Conservation (phyloP, 768 basidiomycete species). For the Suillus discolor region DNA sequence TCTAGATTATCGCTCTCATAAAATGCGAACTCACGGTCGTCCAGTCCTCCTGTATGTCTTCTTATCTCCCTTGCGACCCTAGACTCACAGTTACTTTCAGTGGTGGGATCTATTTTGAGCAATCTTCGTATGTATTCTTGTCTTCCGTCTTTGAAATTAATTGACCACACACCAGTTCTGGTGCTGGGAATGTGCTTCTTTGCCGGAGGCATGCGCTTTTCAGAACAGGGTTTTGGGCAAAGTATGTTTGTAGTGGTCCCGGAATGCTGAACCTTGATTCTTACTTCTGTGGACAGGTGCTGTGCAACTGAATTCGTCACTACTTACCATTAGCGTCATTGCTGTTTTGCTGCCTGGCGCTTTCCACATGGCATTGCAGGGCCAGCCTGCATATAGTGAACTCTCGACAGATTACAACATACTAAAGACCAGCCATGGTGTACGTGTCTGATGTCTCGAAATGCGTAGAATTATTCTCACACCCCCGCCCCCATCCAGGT, state of each 20-base stretch:
- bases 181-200: constrained; percentile 88
- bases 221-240: constrained; percentile 76
- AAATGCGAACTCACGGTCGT: constrained; percentile 83
- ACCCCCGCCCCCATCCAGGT: constrained; percentile 45
- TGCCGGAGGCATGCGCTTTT: constrained; percentile 74
- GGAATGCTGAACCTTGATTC: background rate
- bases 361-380: constrained; percentile 62
- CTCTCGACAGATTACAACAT: constrained; percentile 46
- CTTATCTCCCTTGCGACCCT: background rate
- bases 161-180: constrained; percentile 52
- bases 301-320: constrained; percentile 71
- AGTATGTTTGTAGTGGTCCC: constrained; percentile 44
- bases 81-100: constrained; percentile 36
- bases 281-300: constrained; percentile 49
- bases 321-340: constrained; percentile 76
- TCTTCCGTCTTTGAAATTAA: background rate
- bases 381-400: constrained; percentile 18
- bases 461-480: constrained; percentile 11
- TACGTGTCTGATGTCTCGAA: constrained; percentile 35
- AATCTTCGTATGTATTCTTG: constrained; percentile 55
- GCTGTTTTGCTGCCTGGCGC: constrained; percentile 80
- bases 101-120: constrained; percentile 82
- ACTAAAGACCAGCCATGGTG: constrained; percentile 76
- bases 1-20: constrained; percentile 74
- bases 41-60: constrained; percentile 69